Percentiles rank a stretch among this genome's conserved stretches.
phyloP scores from a whole-genome alignment of 441 rosid species.

The Erodium trifolium region DNA sequence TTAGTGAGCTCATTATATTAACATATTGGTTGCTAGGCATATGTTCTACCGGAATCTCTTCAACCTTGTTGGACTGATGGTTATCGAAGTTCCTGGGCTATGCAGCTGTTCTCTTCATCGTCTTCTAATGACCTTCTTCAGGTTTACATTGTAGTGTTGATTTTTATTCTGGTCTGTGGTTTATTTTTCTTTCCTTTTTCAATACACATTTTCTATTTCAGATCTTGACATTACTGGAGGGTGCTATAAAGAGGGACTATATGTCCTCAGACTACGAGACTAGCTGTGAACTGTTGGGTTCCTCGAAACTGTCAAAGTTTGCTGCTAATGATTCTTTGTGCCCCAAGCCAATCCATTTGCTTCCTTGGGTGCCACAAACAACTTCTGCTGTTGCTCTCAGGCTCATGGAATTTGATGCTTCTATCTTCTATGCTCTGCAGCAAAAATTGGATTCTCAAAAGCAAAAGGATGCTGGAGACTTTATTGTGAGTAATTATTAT shows the following conservation, averaged over 20 bases:
- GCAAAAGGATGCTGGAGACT: slow-evolving; percentile 36
- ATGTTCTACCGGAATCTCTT: slow-evolving; percentile 56
- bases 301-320: slow-evolving; percentile 20
- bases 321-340: slow-evolving; percentile 23
- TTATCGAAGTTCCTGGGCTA: slow-evolving; percentile 51
- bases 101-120: slow-evolving; percentile 43
- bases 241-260: slow-evolving; percentile 45
- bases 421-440: slow-evolving; percentile 38
- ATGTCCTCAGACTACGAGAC: slow-evolving; percentile 59
- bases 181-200: too few species aligned
- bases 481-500: slow-evolving; percentile 35
- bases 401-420: slow-evolving; percentile 53
- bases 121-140: slow-evolving; percentile 52
- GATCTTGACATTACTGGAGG: slow-evolving; percentile 57
- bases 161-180: too few species aligned
- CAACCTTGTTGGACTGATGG: slow-evolving; percentile 52
- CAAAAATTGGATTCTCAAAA: slow-evolving; percentile 41
- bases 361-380: slow-evolving; percentile 75
- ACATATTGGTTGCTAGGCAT: slow-evolving; percentile 40
- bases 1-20: slow-evolving; percentile 13
- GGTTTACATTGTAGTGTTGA: slow-evolving; percentile 28
- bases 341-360: slow-evolving; percentile 28
- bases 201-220: slow-evolving; percentile 20
- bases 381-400: slow-evolving; percentile 63
- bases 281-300: slow-evolving; percentile 46